Conservation (phyloP, 371 early-diverging fungal species). For the Smittium culicis region DNA sequence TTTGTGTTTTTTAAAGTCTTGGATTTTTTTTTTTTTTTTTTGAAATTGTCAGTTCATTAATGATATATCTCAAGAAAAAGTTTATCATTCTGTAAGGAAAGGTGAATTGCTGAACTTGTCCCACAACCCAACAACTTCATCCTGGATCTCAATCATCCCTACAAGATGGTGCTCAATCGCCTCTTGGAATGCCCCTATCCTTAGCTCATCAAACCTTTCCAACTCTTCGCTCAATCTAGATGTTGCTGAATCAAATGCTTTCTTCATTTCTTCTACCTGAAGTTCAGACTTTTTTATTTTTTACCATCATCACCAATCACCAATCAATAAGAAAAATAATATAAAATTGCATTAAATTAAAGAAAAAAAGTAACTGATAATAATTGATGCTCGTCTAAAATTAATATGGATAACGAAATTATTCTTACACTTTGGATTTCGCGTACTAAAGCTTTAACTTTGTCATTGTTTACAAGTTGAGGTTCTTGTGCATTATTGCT, state of each 20-base stretch:
- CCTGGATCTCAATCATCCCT: constrained; percentile 68
- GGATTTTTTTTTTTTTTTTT: no score
- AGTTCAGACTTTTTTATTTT: constrained; percentile 44
- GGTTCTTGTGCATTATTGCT: constrained; percentile 4
- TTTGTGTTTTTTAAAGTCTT: no score
- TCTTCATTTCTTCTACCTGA: constrained; percentile 37
- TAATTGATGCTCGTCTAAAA: no score
- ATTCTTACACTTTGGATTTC: constrained; percentile 1
- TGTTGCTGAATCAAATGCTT: constrained; percentile 60
- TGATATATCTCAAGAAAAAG: no score
- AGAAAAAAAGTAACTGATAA: neutral
- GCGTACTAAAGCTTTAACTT: constrained; percentile 38
- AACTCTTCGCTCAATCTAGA: constrained; percentile 56
- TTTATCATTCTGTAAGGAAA: neutral
- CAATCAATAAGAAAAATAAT: no score
- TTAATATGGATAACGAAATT: no score
- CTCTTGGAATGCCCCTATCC: constrained; percentile 65
- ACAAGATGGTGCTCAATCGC: constrained; percentile 57
- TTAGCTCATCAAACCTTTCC: constrained; percentile 71
- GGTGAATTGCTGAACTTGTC: constrained; percentile 34
- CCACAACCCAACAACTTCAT: constrained; percentile 60
- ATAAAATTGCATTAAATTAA: neutral
- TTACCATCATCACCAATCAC: no score
- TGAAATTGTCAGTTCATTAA: no score
- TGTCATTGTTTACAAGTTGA: constrained; percentile 39